Evolutionary conservation across 306 rosid genomes (phyloP).

Genomic region (Dalbergia cochinchinensis): DNA sequence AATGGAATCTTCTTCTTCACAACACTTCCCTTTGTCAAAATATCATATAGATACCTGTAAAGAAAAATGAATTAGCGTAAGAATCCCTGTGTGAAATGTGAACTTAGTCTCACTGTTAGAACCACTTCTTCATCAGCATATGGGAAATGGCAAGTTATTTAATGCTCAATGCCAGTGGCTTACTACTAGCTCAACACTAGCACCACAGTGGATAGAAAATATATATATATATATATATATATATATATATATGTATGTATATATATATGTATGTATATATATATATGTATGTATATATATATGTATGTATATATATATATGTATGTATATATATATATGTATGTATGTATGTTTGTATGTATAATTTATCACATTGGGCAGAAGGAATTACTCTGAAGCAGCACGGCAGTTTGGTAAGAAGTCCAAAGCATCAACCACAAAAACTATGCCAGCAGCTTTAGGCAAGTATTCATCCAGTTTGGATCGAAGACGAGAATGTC

Average conservation of each 20-base stretch:
- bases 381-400: constrained; percentile 77
- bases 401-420: constrained; percentile 78
- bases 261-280: too few relatives aligned
- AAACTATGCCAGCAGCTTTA: constrained; percentile 75
- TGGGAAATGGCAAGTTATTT: not conserved
- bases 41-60: constrained; percentile 77
- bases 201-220: not conserved
- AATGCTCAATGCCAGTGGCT: constrained; percentile 10
- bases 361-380: not conserved
- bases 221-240: too few relatives aligned
- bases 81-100: not conserved
- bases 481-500: constrained; percentile 82
- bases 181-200: not conserved
- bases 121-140: not conserved
- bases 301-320: too few relatives aligned
- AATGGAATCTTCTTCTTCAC: constrained; percentile 82
- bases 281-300: too few relatives aligned
- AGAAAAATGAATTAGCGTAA: constrained; percentile 11
- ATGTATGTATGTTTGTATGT: too few relatives aligned
- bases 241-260: too few relatives aligned
- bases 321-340: too few relatives aligned
- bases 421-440: constrained; percentile 81
- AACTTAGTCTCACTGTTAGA: not conserved
- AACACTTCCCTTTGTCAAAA: constrained; percentile 79
- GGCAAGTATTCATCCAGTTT: constrained; percentile 82